phyloP scores from a whole-genome alignment of 345 rosid genomes.

The Euphorbia peplus region DNA sequence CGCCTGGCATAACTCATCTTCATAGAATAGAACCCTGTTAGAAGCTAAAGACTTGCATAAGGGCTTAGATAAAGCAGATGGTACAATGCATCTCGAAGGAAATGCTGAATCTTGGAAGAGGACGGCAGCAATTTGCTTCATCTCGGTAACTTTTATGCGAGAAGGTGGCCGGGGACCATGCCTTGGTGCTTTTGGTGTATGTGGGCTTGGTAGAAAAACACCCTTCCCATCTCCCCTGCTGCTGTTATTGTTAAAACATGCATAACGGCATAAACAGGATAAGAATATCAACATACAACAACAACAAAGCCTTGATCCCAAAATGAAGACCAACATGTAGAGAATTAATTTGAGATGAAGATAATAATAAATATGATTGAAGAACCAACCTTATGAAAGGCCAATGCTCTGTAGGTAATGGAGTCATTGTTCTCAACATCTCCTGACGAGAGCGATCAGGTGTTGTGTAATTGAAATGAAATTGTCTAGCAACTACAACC shows the following conservation, averaged over 20 bases:
- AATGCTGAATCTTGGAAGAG: slow-evolving; percentile 83
- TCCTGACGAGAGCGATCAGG: slow-evolving; percentile 92
- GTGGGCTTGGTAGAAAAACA: slow-evolving; percentile 47
- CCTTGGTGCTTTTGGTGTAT: slow-evolving; percentile 87
- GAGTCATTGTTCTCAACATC: slow-evolving; percentile 67
- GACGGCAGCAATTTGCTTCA: slow-evolving; percentile 86
- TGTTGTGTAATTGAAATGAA: slow-evolving; percentile 83
- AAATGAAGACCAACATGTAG: too few relatives aligned
- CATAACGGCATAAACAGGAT: background rate
- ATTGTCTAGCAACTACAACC: slow-evolving; percentile 76
- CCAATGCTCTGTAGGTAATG: slow-evolving; percentile 77
- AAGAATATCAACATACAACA: background rate
- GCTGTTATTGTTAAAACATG: slow-evolving; percentile 10
- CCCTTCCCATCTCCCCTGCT: slow-evolving; percentile 67
- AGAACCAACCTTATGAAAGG: slow-evolving; percentile 58
- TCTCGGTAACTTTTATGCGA: slow-evolving; percentile 60
- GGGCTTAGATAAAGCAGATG: slow-evolving; percentile 77
- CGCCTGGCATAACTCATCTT: slow-evolving; percentile 93
- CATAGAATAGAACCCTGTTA: slow-evolving; percentile 79
- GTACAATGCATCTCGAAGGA: slow-evolving; percentile 69
- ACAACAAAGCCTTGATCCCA: too few relatives aligned
- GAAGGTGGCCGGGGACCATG: slow-evolving; percentile 89
- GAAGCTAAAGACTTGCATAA: slow-evolving; percentile 67
- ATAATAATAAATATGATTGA: slow-evolving; percentile 1
- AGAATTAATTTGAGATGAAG: background rate